A percentile compares a stretch with the other conserved stretches of the same genome.
These are phyloP conservation scores for Candida sphagnicola DNA, from an alignment of 805 yeast species.

Conservation along the genomic window DNA sequence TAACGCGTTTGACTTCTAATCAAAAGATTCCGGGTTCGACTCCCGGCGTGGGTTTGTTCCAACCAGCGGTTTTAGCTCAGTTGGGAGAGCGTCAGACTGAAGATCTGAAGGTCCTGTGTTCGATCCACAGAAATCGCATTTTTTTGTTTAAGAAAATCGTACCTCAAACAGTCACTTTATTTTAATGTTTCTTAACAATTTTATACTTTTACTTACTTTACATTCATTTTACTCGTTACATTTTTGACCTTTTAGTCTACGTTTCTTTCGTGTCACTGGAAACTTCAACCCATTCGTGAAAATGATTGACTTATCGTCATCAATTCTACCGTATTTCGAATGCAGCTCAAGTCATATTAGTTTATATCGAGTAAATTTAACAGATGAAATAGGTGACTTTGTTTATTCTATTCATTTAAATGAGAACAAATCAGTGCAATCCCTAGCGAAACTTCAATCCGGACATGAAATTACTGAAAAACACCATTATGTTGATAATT, in stretches of 20 bases:
- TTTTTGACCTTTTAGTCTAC: too few relatives aligned
- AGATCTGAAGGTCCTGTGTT: conserved; percentile 85
- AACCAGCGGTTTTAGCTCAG: conserved; percentile 36
- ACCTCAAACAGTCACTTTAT: neutral
- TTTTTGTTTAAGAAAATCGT: conserved; percentile 11
- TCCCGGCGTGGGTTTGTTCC: conserved; percentile 43
- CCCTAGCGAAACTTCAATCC: conserved; percentile 14
- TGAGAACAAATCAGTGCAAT: conserved; percentile 16
- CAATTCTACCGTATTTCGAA: conserved; percentile 24
- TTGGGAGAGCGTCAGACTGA: conserved; percentile 38
- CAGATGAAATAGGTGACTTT: conserved; percentile 22
- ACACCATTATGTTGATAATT: conserved; percentile 24
- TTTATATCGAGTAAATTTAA: conserved; percentile 20
- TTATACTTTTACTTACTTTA: too few relatives aligned
- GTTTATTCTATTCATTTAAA: conserved; percentile 18
- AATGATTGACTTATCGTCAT: conserved; percentile 8
- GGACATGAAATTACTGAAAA: conserved; percentile 12
- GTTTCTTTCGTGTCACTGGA: too few relatives aligned
- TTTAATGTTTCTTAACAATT: too few relatives aligned
- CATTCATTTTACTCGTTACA: too few relatives aligned
- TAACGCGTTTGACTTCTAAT: conserved; percentile 67
- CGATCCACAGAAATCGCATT: conserved; percentile 75
- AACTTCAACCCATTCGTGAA: too few relatives aligned
- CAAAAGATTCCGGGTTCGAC: conserved; percentile 67
- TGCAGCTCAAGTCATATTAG: conserved; percentile 12